Base-by-base conservation (phyloP, 83 land plant species). In the Thuja plicata region DNA sequence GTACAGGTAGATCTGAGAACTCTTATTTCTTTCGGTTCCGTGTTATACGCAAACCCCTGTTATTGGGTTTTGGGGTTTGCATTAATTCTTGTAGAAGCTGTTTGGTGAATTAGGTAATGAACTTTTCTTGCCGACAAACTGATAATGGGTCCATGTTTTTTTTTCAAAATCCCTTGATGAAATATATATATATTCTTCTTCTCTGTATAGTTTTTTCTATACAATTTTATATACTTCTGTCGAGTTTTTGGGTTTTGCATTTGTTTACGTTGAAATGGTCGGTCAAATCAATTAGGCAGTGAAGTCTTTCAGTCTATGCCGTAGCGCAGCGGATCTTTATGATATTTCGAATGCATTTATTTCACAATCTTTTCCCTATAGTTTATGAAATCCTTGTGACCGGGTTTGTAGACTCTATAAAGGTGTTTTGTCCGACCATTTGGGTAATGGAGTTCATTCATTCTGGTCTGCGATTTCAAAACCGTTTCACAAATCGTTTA, bases 1-100 rank as follows among this genome's bases (percentile, higher is more conserved):
- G 96, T 93, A 70, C 95, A 95, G 95, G 95, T 92, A 80, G 48
- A 24, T 24, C 41, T 80, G 46, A 24, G 41, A 41, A 41, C 48
- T 30, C n/a, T 80, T 80, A 24, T 80, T 24, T 19, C 21, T 11
- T 8, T 37, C 11, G 19, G 21, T 41, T 15, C 41, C 5, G 41
- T 11, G 52, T 10, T 50, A 0, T 50, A 10, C 1, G 10, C 41
- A 19, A 66, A 66, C 9, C 30, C 48, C 15, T 41, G 48, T 11
- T 80, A 27, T 19, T 21, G 30, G 48, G 37, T 16, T 80, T 52
- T 52, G 1, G 55, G 55, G 81, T 77, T 77, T 80, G 84, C 84
- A 3, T 27, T 41, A 9, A 2, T 40, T 79, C 41, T 10, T 78
- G 38, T 32, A 78, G 38, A 16, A 41, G 15, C 21, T 57, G 43